Evolutionary conservation across 2,329 filamentous ascomycete species (phyloP).

Genomic region (Aspergillus tanneri): DNA sequence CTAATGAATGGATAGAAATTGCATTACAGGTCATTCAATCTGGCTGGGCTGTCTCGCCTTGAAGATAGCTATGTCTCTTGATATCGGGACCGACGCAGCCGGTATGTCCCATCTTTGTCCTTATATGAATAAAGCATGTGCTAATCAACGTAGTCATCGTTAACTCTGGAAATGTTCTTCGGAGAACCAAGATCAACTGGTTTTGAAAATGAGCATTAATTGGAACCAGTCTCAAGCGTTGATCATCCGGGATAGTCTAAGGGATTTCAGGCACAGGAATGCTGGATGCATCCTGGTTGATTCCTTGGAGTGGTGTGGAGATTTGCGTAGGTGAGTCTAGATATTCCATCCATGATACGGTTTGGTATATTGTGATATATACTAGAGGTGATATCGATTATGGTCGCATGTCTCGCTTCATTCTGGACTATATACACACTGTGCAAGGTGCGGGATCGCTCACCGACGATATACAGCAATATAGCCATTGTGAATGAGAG

Average conservation of each 20-base stretch:
- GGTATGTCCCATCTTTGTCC: conserved; percentile 2
- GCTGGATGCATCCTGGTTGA: background rate
- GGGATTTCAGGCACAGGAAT: background rate
- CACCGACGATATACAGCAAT: background rate
- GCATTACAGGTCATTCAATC: background rate
- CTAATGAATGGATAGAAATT: background rate
- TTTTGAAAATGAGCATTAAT: conserved; percentile 5
- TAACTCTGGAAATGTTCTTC: conserved; percentile 5
- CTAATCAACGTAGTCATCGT: background rate
- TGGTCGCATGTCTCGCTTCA: conserved; percentile 7
- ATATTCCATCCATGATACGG: background rate
- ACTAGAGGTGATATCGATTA: background rate
- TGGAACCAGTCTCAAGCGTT: conserved; percentile 3
- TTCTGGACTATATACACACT: conserved; percentile 11
- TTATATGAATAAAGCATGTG: background rate
- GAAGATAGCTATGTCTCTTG: conserved; percentile 1
- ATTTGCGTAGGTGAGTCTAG: conserved; percentile 9
- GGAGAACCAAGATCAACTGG: conserved; percentile 1
- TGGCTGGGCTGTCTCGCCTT: background rate
- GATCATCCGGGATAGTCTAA: conserved; percentile 1
- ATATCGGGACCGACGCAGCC: conserved; percentile 8
- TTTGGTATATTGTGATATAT: background rate
- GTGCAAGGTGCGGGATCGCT: background rate
- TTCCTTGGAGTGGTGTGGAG: conserved; percentile 5
- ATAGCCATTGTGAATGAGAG: background rate